These are phyloP conservation scores for Toxoplasma gondii DNA, from an alignment of 169 alveolate genomes.

Conservation along the genomic window DNA sequence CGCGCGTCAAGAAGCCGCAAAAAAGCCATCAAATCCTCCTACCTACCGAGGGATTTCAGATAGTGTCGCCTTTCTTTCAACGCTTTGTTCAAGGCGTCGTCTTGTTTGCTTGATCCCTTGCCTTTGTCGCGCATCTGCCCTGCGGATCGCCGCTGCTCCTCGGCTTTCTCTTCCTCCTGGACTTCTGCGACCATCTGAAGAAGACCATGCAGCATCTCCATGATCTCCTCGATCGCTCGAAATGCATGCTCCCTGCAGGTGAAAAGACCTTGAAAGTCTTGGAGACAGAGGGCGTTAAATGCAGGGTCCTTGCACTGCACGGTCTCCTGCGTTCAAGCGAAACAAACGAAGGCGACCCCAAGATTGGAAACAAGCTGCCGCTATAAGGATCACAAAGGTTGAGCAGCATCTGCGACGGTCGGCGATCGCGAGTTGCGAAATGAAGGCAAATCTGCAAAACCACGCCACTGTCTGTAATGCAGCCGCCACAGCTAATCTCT, in stretches of 20 bases:
- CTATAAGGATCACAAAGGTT: too few relatives aligned
- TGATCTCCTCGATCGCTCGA: neutral
- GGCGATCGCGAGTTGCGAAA: too few relatives aligned
- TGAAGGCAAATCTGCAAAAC: too few relatives aligned
- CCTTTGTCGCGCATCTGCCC: neutral
- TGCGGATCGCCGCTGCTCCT: neutral
- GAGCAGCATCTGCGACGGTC: too few relatives aligned
- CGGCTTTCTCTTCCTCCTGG: constrained; percentile 23
- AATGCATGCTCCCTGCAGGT: constrained; percentile 4
- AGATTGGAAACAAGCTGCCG: neutral
- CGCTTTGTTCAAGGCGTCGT: neutral
- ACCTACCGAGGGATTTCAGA: neutral
- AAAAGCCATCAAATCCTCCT: neutral
- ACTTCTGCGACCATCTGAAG: constrained; percentile 32
- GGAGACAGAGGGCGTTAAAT: constrained; percentile 8
- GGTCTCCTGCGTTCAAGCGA: neutral
- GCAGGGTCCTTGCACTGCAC: constrained; percentile 27
- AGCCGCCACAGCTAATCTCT: too few relatives aligned
- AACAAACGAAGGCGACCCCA: neutral
- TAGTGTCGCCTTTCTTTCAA: constrained; percentile 1
- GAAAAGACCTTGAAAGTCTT: neutral
- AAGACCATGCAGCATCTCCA: neutral
- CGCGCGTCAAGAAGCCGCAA: neutral
- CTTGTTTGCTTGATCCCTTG: neutral
- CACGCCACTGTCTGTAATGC: too few relatives aligned